A percentile compares a stretch with the other conserved stretches of the same genome.
These are phyloP conservation scores for Kingdonia uniflora DNA, from an alignment of 164 flowering plant genomes.

Conservation along the genomic window DNA sequence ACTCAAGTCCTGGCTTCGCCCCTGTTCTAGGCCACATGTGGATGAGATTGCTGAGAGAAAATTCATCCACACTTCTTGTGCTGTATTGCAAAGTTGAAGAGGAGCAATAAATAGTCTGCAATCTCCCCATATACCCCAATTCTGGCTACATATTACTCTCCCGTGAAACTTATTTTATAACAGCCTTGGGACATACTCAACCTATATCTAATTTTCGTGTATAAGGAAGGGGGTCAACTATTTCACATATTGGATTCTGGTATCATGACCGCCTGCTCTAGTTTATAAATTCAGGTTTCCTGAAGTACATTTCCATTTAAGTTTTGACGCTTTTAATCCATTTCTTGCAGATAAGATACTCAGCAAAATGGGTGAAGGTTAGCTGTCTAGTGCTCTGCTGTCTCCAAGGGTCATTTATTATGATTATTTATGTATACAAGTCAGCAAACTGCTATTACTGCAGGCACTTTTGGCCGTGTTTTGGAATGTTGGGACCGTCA, in stretches of 20 bases:
- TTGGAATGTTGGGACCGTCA: conserved; percentile 95
- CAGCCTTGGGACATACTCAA: neutral
- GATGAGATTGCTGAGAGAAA: too few species aligned
- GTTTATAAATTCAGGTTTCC: neutral
- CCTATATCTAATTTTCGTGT: neutral
- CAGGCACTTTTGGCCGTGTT: conserved; percentile 96
- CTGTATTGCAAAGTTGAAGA: too few species aligned
- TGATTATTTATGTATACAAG: conserved; percentile 32
- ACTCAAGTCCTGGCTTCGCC: too few species aligned
- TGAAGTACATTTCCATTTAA: neutral
- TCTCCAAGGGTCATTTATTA: conserved; percentile 39
- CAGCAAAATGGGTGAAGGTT: conserved; percentile 98
- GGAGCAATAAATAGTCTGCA: too few species aligned
- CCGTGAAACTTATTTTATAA: too few species aligned
- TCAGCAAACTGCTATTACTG: conserved; percentile 60
- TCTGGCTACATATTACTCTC: too few species aligned
- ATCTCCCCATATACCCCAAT: too few species aligned
- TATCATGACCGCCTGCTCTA: neutral
- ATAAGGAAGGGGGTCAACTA: too few species aligned
- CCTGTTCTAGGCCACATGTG: too few species aligned
- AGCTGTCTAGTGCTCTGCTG: conserved; percentile 41
- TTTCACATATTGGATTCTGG: neutral
- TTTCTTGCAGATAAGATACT: conserved; percentile 69
- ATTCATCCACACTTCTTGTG: too few species aligned
- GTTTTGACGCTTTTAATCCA: neutral